phyloP scores from a whole-genome alignment of 768 basidiomycete species.

The Xerocomellus intermedius region DNA sequence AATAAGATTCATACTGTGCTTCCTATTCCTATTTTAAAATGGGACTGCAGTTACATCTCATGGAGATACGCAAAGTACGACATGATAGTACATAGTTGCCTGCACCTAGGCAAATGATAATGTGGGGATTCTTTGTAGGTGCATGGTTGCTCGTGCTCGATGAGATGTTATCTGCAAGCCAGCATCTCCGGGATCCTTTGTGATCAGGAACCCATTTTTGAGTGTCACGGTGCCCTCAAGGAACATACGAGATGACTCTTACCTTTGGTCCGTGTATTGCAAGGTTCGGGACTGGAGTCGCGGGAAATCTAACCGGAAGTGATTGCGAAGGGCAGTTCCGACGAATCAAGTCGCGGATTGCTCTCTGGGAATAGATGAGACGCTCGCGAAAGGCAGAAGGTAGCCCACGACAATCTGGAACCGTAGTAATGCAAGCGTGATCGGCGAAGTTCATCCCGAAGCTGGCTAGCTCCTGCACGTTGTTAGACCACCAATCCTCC shows the following conservation, averaged over 20 bases:
- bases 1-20: not conserved
- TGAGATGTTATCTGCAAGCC: not conserved
- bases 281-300: not conserved
- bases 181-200: not conserved
- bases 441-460: constrained; percentile 17
- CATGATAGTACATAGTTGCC: not conserved
- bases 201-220: not conserved
- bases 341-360: constrained; percentile 12
- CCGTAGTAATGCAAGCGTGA: constrained; percentile 22
- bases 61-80: not conserved
- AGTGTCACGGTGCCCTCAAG: not conserved
- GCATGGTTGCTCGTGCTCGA: not conserved
- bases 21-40: not conserved
- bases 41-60: not conserved
- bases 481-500: constrained; percentile 25
- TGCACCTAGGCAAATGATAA: not conserved
- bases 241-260: not conserved
- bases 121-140: not conserved
- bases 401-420: constrained; percentile 6
- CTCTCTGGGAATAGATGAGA: constrained; percentile 8
- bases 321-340: constrained; percentile 4
- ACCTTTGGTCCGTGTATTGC: constrained; percentile 1
- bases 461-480: constrained; percentile 8
- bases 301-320: constrained; percentile 10
- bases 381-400: constrained; percentile 10